Conservation (phyloP, 1,139 yeast species). For the Candida neerlandica region DNA sequence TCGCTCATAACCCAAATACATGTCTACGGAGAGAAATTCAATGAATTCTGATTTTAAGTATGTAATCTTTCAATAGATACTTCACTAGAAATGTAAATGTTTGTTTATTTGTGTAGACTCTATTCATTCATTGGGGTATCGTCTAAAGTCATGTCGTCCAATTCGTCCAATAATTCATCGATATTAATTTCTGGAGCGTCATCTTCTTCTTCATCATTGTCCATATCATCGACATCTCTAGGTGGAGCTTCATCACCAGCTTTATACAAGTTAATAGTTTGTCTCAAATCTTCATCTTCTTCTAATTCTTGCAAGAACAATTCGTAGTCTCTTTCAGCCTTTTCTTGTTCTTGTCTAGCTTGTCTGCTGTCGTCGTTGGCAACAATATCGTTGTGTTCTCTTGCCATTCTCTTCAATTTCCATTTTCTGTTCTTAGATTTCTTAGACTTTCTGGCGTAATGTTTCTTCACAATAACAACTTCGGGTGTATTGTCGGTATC, state of each 20-base stretch:
- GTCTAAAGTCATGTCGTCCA: constrained; percentile 88
- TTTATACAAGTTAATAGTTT: constrained; percentile 85
- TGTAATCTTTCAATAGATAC: background rate
- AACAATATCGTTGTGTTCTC: constrained; percentile 84
- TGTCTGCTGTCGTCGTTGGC: constrained; percentile 77
- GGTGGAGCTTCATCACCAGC: constrained; percentile 36
- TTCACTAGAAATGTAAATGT: too few species aligned
- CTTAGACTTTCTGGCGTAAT: constrained; percentile 77
- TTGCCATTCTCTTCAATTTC: constrained; percentile 98
- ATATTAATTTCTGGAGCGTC: constrained; percentile 77
- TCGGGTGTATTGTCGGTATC: constrained; percentile 75
- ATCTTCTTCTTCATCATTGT: constrained; percentile 57
- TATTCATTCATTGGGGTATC: constrained; percentile 34
- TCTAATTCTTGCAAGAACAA: constrained; percentile 94
- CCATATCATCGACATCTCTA: constrained; percentile 44
- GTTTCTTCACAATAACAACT: constrained; percentile 88
- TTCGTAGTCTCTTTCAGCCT: constrained; percentile 95
- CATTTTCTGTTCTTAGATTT: constrained; percentile 83
- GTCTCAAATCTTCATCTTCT: constrained; percentile 95
- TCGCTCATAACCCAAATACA: constrained; percentile 1
- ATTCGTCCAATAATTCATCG: constrained; percentile 85
- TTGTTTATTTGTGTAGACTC: background rate
- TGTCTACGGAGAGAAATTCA: constrained; percentile 1
- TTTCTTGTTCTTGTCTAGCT: constrained; percentile 85
- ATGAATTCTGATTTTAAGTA: background rate